Evolutionary conservation across 1,284 basidiomycete genomes (phyloP), one percentile per base, ranked within the genome.

Genomic region (Paramarasmius palmivorus): DNA sequence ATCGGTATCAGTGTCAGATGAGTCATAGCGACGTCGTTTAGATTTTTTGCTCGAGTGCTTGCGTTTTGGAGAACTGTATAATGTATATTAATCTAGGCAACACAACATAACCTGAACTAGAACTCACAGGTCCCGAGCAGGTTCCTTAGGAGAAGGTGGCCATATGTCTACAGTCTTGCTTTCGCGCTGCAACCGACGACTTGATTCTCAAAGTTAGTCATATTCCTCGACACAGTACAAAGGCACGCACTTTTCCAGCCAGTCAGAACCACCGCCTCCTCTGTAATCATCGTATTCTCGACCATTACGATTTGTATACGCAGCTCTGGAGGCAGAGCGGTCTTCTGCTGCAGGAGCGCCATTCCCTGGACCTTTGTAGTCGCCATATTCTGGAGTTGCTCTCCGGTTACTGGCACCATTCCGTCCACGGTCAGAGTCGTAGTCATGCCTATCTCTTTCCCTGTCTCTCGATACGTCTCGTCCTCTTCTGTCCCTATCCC

Each of bases 141-240:
- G 81, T 23, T 78, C 81, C 61, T 88, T 88, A 0, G 94, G 94
- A 3, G 93, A 95, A 1, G 83, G 71, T 0, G 94, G 94, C 94
- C 94, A 97, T 47, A 95, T 79, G 59, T 81, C 81, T 2, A 90
- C 67, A 4, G 78, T 78, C 10, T 74, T 84, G 2, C 66, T 75
- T 57, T 89, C 86, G 50, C 94, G 77, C 66, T 93, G 84, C 54
- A 77, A 67, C 49, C 92, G 78, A 22, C 94, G 92, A 62, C 94
- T 95, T 29, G 29, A 32, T 15, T 29, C n/a, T 15, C 15, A 14
- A 10, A 32, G 60, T 41, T 47, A 10, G 40, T 44, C 17, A 20
- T 17, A 49, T 17, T 50, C 56, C 36, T 35, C 26, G 40, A n/a
- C 17, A 52, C 14, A 17, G n/a, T 32, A 32, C 48, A 54, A 26